Evolutionary conservation across 208 protist genomes (phyloP), one percentile per base, ranked within the genome.

Genomic region (Trypanosoma grayi): DNA sequence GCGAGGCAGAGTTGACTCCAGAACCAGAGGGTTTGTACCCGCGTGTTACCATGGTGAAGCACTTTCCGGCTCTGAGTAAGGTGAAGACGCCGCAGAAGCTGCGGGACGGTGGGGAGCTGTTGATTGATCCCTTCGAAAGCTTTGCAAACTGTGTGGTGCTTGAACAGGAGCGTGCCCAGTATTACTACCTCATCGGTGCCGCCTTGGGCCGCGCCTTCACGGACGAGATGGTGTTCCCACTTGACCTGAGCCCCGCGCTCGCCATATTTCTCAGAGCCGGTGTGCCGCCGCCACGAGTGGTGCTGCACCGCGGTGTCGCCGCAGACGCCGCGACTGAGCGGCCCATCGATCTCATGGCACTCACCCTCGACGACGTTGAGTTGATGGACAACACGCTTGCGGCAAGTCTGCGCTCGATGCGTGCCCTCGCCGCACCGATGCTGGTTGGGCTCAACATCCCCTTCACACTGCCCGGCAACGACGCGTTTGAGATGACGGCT

Each of bases 391-490:
- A 52, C 14, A 70, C 65, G 10, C 50, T 92, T 10, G 72, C 78
- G 28, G 31, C 61, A 25, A 88, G 80, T 58, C 46, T 94, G 5
- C 68, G 33, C 4, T 57, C 77, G 6, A 57, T 94, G 28, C 39
- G 63, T 2, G 60, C 61, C 10, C 37, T 90, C 31, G 78, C 78
- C 45, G 60, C 33, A 4, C 57, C 60, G 2, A 77, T 66, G 9
- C 50, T 94, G 6, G 51, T 51, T 13, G 57, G 73, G 11, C 70
- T 94, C 6, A 73, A 92, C 11, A 46, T 94, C n/a, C 83, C 75
- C 39, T 96, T 96, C 61, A 94, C 87, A 11, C 51, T 96, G 0
- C 90, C 90, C 1, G 90, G 90, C 18, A 40, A 85, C 30, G 87
- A 94, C 56, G 40, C 0, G 40, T 83, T 85, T 44, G 83, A 89